Conservation (phyloP, 2,329 filamentous ascomycete genomes). For the Cercospora sojina region DNA sequence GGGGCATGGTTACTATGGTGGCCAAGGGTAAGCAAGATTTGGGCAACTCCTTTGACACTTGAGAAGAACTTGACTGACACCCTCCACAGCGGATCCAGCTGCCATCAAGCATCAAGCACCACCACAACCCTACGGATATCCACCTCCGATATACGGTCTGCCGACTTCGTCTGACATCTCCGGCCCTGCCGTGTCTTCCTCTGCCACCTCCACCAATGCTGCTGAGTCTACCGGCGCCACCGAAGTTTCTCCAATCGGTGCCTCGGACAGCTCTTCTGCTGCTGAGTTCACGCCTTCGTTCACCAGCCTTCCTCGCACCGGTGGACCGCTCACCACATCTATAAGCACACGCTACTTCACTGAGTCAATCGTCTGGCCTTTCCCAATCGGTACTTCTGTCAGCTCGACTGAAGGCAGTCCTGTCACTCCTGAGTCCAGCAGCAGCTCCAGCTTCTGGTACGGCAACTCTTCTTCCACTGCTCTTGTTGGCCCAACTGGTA, state of each 20-base stretch:
- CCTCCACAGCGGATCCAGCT: neutral
- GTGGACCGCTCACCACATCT: neutral
- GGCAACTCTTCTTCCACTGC: neutral
- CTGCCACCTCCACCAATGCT: neutral
- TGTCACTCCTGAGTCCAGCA: neutral
- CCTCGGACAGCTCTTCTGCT: slow-evolving; percentile 7
- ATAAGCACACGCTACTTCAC: slow-evolving; percentile 8
- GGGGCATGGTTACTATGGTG: neutral
- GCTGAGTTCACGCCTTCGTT: slow-evolving; percentile 7
- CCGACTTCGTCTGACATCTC: slow-evolving; percentile 7
- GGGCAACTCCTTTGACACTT: neutral
- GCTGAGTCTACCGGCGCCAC: slow-evolving; percentile 9
- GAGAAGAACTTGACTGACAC: neutral
- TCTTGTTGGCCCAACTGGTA: neutral
- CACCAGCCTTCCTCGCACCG: neutral
- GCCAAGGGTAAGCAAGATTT: neutral
- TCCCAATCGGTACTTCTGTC: neutral
- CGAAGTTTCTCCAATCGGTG: slow-evolving; percentile 14
- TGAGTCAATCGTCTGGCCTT: neutral
- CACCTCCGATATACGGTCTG: slow-evolving; percentile 10
- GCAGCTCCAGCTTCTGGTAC: slow-evolving; percentile 1
- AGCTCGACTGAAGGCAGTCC: neutral
- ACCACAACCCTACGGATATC: slow-evolving; percentile 7
- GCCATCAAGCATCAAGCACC: neutral
- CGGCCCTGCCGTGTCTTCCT: slow-evolving; percentile 8